A percentile compares a stretch with the other conserved stretches of the same genome.
phyloP scores from a whole-genome alignment of 805 yeast species.

The Pichia gijzeniarum region DNA sequence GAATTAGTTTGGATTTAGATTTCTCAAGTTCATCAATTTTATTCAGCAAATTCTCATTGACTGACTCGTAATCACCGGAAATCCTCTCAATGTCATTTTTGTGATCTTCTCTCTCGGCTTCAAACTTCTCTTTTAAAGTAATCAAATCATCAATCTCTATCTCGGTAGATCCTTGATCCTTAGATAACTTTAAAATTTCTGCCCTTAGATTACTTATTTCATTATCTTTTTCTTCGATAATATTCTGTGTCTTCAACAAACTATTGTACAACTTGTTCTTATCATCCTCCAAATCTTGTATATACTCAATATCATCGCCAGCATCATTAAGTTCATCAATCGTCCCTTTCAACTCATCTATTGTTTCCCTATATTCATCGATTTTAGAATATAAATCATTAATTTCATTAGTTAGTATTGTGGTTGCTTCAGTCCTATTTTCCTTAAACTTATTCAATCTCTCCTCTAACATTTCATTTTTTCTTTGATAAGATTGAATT shows the following conservation, averaged over 20 bases:
- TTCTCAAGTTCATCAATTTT: constrained; percentile 33
- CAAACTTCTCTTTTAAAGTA: constrained; percentile 4
- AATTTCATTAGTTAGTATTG: constrained; percentile 9
- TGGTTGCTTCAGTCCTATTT: background rate
- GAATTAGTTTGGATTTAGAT: constrained; percentile 32
- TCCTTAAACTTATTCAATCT: background rate
- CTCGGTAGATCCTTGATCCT: background rate
- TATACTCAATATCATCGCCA: constrained; percentile 22
- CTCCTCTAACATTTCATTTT: background rate
- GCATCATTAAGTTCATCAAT: constrained; percentile 11
- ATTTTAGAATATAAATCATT: constrained; percentile 9
- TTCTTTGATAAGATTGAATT: constrained; percentile 4
- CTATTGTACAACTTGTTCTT: constrained; percentile 8
- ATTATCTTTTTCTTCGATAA: background rate
- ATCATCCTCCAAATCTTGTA: constrained; percentile 27
- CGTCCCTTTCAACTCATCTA: constrained; percentile 11
- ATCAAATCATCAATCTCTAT: constrained; percentile 6
- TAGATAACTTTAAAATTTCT: constrained; percentile 1
- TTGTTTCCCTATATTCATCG: constrained; percentile 11
- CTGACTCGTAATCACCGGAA: constrained; percentile 22
- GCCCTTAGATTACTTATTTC: constrained; percentile 5
- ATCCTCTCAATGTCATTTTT: constrained; percentile 14
- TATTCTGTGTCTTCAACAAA: constrained; percentile 2
- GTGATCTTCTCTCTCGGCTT: constrained; percentile 6
- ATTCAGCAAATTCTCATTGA: constrained; percentile 27